phyloP scores from a whole-genome alignment of 2,329 filamentous ascomycete genomes.

The Neonectria hederae region DNA sequence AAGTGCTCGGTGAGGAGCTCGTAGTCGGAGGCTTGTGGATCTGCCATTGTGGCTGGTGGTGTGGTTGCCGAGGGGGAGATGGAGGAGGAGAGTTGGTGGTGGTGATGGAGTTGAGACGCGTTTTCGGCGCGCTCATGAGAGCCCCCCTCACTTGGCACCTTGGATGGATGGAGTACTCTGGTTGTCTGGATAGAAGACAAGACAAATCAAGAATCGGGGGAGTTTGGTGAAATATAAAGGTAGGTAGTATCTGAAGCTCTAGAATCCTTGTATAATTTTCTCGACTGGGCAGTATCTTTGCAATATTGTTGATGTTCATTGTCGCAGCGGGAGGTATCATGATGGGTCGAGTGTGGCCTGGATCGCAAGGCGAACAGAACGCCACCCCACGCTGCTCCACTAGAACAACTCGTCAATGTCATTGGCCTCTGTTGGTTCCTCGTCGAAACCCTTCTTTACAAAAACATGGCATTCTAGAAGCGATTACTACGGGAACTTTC shows the following conservation, averaged over 20 bases:
- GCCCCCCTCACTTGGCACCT: background rate
- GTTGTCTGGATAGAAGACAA: no score
- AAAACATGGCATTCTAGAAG: no score
- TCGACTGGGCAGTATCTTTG: background rate
- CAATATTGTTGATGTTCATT: background rate
- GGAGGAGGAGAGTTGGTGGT: slow-evolving; percentile 13
- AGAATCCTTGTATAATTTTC: background rate
- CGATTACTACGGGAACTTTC: no score
- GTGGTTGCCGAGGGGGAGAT: slow-evolving; percentile 10
- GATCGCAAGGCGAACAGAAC: background rate
- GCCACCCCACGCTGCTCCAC: background rate
- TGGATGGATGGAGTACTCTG: no score
- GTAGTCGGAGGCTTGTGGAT: slow-evolving; percentile 58
- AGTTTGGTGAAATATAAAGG: background rate
- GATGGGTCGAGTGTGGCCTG: background rate
- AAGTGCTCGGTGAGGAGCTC: slow-evolving; percentile 94
- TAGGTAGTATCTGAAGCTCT: background rate
- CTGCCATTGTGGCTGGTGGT: slow-evolving; percentile 41
- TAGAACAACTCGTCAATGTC: background rate
- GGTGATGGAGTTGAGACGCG: slow-evolving; percentile 28
- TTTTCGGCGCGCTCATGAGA: slow-evolving; percentile 27
- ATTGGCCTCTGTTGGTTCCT: no score
- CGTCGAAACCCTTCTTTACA: no score
- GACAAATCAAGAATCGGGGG: no score
- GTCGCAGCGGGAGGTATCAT: background rate